Percentiles rank a stretch among this genome's conserved stretches.
phyloP scores from a whole-genome alignment of 306 rosid species.

The Sophora flavescens region DNA sequence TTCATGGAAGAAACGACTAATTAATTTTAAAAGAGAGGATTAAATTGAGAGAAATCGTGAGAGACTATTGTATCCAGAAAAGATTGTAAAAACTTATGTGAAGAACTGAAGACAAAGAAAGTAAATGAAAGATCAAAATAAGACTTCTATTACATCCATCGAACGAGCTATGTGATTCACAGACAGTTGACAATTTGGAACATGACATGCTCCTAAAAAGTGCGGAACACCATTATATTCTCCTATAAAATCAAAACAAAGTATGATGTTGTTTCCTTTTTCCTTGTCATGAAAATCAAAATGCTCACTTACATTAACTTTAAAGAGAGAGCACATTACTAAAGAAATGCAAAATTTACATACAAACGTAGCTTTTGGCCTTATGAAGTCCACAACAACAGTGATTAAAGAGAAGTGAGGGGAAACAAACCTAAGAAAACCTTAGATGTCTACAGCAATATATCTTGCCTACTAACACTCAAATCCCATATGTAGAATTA shows the following conservation, averaged over 20 bases:
- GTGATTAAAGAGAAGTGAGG: constrained; percentile 35
- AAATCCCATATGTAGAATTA: constrained; percentile 47
- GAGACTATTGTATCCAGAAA: neutral
- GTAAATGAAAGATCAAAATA: neutral
- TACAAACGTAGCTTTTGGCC: constrained; percentile 45
- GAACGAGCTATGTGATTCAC: neutral
- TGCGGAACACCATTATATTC: neutral
- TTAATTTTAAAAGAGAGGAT: neutral
- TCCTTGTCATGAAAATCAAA: neutral
- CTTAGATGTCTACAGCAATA: constrained; percentile 46
- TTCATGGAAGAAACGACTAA: too few species aligned
- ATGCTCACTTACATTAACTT: constrained; percentile 16
- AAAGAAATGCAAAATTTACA: constrained; percentile 62
- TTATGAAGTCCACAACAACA: constrained; percentile 49
- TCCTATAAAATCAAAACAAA: neutral
- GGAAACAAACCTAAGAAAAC: constrained; percentile 45
- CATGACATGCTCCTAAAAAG: neutral
- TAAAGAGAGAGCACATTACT: neutral
- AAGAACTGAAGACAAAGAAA: neutral
- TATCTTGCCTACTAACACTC: constrained; percentile 51
- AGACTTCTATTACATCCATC: neutral
- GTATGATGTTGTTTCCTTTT: neutral
- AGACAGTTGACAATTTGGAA: too few species aligned
- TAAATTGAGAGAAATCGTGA: neutral
- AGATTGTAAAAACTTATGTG: neutral